These are phyloP conservation scores for Mucor circinelloides DNA, from an alignment of 371 early-diverging fungal genomes.

Conservation along the genomic window DNA sequence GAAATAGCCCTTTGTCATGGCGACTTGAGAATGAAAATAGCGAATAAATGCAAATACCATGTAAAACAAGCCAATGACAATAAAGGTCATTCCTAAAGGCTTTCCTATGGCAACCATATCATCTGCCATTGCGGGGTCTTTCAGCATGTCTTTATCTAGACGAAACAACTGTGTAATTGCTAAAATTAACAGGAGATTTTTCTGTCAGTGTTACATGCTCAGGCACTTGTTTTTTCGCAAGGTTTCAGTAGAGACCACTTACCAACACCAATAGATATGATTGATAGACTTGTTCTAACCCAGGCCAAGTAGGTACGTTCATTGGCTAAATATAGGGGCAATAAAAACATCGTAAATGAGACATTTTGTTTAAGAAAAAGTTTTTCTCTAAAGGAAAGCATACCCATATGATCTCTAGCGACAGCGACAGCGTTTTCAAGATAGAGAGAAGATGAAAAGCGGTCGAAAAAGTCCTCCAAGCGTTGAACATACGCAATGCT, in stretches of 20 bases:
- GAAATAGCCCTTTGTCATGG: slow-evolving; percentile 71
- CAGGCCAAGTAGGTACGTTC: slow-evolving; percentile 83
- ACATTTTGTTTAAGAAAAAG: not conserved
- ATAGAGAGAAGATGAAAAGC: slow-evolving; percentile 18
- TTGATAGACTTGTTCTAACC: slow-evolving; percentile 74
- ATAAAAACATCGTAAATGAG: not conserved
- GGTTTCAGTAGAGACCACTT: slow-evolving; percentile 3
- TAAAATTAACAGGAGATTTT: slow-evolving; percentile 1
- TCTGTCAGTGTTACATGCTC: not conserved
- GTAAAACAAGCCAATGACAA: slow-evolving; percentile 64
- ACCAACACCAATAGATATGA: slow-evolving; percentile 77
- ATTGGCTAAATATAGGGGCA: slow-evolving; percentile 54
- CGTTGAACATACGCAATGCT: slow-evolving; percentile 13
- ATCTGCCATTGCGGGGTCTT: not conserved
- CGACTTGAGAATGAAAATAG: slow-evolving; percentile 73
- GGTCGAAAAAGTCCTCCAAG: slow-evolving; percentile 4
- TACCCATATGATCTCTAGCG: slow-evolving; percentile 76
- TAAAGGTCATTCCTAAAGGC: slow-evolving; percentile 58
- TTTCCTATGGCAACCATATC: slow-evolving; percentile 23
- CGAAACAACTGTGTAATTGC: slow-evolving; percentile 78
- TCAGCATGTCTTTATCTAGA: slow-evolving; percentile 30
- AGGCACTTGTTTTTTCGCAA: not conserved
- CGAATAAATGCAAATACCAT: slow-evolving; percentile 63
- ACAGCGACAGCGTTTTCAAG: slow-evolving; percentile 77
- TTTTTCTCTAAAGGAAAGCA: not conserved